Percentiles rank a stretch among this genome's conserved stretches.
Conservation (phyloP, 352 stramenopile genomes). For the Halophytophthora polymorphica region DNA sequence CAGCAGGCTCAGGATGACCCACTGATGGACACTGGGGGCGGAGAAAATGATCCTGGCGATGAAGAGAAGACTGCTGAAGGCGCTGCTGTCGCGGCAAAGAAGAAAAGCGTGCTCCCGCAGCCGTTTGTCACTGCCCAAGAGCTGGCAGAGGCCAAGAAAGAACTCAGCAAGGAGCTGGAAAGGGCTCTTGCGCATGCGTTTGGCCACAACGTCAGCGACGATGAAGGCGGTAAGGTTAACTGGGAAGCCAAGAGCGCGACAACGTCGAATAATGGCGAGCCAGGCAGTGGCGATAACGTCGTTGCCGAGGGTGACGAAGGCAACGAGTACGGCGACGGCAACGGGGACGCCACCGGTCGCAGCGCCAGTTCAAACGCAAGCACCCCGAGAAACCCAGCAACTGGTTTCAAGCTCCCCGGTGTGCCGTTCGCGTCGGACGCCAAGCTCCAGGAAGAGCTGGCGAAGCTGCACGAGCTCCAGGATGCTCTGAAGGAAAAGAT, state of each 20-base stretch:
- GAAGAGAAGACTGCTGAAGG: constrained; percentile 4
- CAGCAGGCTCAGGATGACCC: constrained; percentile 18
- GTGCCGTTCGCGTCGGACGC: constrained; percentile 39
- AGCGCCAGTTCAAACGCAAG: not conserved
- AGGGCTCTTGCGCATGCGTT: constrained; percentile 42
- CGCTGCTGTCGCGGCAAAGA: not conserved
- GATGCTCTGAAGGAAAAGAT: constrained; percentile 34
- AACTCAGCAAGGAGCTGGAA: constrained; percentile 45
- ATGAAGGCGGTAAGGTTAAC: constrained; percentile 13
- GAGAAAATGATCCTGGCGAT: constrained; percentile 9
- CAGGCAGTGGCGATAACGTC: too few species aligned
- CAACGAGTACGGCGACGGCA: too few species aligned
- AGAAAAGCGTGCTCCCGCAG: constrained; percentile 9
- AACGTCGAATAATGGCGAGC: too few species aligned
- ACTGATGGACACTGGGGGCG: constrained; percentile 12
- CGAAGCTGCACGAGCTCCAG: constrained; percentile 36
- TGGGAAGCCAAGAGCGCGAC: constrained; percentile 1
- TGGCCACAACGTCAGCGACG: constrained; percentile 27
- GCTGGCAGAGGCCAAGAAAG: constrained; percentile 37
- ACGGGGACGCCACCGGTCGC: not conserved
- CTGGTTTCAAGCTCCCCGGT: constrained; percentile 18
- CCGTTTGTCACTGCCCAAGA: constrained; percentile 47
- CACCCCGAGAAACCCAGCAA: constrained; percentile 6
- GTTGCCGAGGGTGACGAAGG: not conserved
- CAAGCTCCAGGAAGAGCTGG: constrained; percentile 40